phyloP scores from a whole-genome alignment of 805 yeast species.

The Lachancea waltii region DNA sequence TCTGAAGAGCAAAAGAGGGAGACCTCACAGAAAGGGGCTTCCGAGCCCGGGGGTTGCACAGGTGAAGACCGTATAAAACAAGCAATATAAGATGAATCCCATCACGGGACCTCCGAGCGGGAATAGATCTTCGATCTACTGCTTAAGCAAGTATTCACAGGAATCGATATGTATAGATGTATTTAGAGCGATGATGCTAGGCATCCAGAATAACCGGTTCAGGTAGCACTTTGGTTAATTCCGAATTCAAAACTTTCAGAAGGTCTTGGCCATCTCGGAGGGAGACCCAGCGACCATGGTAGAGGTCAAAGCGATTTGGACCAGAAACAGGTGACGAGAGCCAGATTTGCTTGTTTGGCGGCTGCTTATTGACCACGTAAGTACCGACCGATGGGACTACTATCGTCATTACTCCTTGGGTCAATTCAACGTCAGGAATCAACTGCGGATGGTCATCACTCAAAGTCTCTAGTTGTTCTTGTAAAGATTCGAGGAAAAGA shows the following conservation, averaged over 20 bases:
- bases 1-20: not conserved
- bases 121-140: not conserved
- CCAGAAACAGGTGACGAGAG: constrained; percentile 89
- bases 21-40: not conserved
- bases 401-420: constrained; percentile 80
- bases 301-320: constrained; percentile 77
- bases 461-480: constrained; percentile 60
- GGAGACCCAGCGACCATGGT: constrained; percentile 72
- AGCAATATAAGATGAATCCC: not conserved
- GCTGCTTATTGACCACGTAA: constrained; percentile 93
- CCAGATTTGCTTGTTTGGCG: constrained; percentile 97
- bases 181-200: not conserved
- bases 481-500: constrained; percentile 58
- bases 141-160: not conserved
- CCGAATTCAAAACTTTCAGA: constrained; percentile 44
- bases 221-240: constrained; percentile 36
- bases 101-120: not conserved
- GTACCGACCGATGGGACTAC: constrained; percentile 67
- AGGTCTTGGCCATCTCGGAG: constrained; percentile 54
- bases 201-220: constrained; percentile 14
- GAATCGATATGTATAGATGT: not conserved
- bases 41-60: not conserved
- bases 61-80: not conserved
- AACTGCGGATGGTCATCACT: constrained; percentile 56
- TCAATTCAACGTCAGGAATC: constrained; percentile 61